A percentile compares a stretch with the other conserved stretches of the same genome.
Evolutionary conservation across 164 flowering plant species (phyloP).

Genomic region (Euptelea pleiosperma): DNA sequence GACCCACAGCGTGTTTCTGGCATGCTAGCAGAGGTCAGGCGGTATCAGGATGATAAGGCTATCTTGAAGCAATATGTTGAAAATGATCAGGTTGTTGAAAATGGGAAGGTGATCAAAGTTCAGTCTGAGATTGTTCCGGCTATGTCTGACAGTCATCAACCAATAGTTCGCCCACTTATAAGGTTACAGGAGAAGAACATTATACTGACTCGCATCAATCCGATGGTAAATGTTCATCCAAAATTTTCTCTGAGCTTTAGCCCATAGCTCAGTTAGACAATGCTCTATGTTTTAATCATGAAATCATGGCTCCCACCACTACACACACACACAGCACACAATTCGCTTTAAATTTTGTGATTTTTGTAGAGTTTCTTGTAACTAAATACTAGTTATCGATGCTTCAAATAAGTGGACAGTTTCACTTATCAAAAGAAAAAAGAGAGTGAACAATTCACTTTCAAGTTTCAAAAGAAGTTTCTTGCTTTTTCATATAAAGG

Average conservation of each 20-base stretch:
- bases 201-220: slow-evolving; percentile 93
- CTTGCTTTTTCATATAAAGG: background rate
- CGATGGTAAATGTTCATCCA: slow-evolving; percentile 50
- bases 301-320: background rate
- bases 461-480: too few species aligned
- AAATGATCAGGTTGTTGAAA: slow-evolving; percentile 86
- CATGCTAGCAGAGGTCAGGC: slow-evolving; percentile 81
- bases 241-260: background rate
- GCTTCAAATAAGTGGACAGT: too few species aligned
- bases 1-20: slow-evolving; percentile 79
- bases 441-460: too few species aligned
- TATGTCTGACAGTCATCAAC: slow-evolving; percentile 74
- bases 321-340: background rate
- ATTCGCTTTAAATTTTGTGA: too few species aligned
- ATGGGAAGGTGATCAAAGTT: slow-evolving; percentile 69
- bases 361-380: too few species aligned
- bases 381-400: too few species aligned
- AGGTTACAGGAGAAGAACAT: slow-evolving; percentile 86
- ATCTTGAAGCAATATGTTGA: slow-evolving; percentile 90
- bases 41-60: slow-evolving; percentile 89
- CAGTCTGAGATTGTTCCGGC: slow-evolving; percentile 90
- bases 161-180: slow-evolving; percentile 81
- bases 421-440: too few species aligned
- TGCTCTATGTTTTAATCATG: background rate
- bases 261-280: background rate